phyloP scores from a whole-genome alignment of 169 alveolate genomes.

The Plasmodium gaboni region DNA sequence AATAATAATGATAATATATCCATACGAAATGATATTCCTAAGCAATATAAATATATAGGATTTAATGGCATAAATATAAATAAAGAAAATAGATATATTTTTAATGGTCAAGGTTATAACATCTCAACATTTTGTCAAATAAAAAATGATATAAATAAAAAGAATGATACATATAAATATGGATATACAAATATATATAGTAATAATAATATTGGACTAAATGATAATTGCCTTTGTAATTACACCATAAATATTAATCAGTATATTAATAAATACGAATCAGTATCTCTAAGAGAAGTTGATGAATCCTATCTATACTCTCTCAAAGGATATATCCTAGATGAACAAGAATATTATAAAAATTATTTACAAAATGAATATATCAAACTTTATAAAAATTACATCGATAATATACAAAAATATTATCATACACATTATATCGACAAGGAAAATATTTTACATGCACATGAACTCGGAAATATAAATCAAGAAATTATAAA shows the following conservation, averaged over 20 bases:
- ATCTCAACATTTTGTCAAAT: slow-evolving; percentile 27
- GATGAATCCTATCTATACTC: slow-evolving; percentile 58
- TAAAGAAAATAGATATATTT: neutral
- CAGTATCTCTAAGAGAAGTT: slow-evolving; percentile 46
- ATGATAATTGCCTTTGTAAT: slow-evolving; percentile 32
- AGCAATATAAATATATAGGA: slow-evolving; percentile 33
- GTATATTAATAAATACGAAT: slow-evolving; percentile 10
- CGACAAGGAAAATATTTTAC: neutral
- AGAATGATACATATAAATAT: too few species aligned
- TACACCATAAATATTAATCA: slow-evolving; percentile 31
- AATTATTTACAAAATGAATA: neutral
- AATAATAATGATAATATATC: neutral
- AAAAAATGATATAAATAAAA: neutral
- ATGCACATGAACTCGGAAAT: neutral
- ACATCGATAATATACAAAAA: neutral
- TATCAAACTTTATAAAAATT: slow-evolving; percentile 8
- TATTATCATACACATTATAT: neutral
- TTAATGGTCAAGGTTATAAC: slow-evolving; percentile 53
- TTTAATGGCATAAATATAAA: slow-evolving; percentile 37
- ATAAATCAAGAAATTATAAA: too few species aligned
- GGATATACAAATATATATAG: too few species aligned
- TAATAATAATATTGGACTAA: neutral
- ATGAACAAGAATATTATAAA: slow-evolving; percentile 16
- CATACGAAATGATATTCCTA: neutral
- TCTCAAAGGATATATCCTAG: slow-evolving; percentile 19